These are phyloP conservation scores for Ceratobasidium sp. DNA, from an alignment of 1,284 basidiomycete species.

Conservation along the genomic window DNA sequence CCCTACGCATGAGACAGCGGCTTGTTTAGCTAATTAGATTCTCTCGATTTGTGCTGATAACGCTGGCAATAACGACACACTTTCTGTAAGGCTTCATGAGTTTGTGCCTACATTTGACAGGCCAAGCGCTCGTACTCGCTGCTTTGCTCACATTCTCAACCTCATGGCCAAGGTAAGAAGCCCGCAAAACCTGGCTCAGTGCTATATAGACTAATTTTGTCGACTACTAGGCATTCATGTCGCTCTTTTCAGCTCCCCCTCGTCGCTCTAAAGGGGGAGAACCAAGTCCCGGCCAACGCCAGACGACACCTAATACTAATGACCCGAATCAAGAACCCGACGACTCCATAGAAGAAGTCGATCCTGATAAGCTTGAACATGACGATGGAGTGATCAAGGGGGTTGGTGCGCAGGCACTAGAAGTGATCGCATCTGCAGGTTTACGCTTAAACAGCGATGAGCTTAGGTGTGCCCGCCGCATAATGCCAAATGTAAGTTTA, in stretches of 20 bases:
- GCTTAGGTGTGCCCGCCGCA: neutral
- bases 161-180: slow-evolving; percentile 25
- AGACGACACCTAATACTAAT: neutral
- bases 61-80: slow-evolving; percentile 24
- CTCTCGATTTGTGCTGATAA: slow-evolving; percentile 1
- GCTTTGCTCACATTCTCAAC: slow-evolving; percentile 23
- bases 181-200: neutral
- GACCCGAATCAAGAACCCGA: neutral
- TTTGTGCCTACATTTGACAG: slow-evolving; percentile 11
- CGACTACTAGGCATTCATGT: neutral
- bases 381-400: neutral
- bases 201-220: neutral
- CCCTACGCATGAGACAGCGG: neutral
- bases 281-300: neutral
- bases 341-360: neutral
- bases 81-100: neutral
- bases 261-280: neutral
- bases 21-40: neutral
- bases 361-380: slow-evolving; percentile 19
- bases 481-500: slow-evolving; percentile 9
- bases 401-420: neutral
- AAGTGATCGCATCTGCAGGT: neutral
- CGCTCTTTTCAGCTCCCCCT: slow-evolving; percentile 7
- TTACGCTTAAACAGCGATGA: neutral
- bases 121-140: neutral